phyloP scores from a whole-genome alignment of 768 basidiomycete species.

The Chalciporus sphaerocephalus region DNA sequence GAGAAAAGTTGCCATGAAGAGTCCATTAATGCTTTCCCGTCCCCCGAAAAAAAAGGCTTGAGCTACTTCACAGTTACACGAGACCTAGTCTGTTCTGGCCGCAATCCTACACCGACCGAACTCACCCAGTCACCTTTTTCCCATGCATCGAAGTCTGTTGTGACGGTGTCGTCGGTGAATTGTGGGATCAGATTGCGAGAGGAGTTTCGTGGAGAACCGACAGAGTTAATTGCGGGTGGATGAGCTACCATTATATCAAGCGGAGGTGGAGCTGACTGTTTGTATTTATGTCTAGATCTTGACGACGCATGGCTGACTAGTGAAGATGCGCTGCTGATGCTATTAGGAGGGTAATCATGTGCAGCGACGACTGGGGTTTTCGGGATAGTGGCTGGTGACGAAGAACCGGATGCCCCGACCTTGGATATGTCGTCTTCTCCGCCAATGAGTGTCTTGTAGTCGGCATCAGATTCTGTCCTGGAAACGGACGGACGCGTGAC shows the following conservation, averaged over 20 bases:
- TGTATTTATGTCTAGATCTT: conserved; percentile 26
- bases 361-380: conserved; percentile 3
- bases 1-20: not conserved
- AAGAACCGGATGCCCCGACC: conserved; percentile 7
- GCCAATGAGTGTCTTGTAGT: conserved; percentile 18
- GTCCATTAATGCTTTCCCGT: not conserved
- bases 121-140: conserved; percentile 54
- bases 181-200: conserved; percentile 2
- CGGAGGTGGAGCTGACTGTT: conserved; percentile 37
- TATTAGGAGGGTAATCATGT: conserved; percentile 56
- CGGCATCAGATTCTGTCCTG: conserved; percentile 30
- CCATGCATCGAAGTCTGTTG: conserved; percentile 30
- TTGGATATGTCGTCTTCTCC: conserved; percentile 16
- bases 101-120: conserved; percentile 38
- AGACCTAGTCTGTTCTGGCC: conserved; percentile 37
- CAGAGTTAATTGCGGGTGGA: conserved; percentile 36
- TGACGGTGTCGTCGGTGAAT: not conserved
- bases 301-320: conserved; percentile 14
- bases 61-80: conserved; percentile 29
- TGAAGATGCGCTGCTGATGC: conserved; percentile 36
- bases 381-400: conserved; percentile 14
- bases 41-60: not conserved
- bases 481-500: conserved; percentile 36
- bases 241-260: conserved; percentile 33
- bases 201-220: conserved; percentile 15